A percentile compares a stretch with the other conserved stretches of the same genome.
Conservation (phyloP, 164 flowering plant species). For the Vitis cinerea region DNA sequence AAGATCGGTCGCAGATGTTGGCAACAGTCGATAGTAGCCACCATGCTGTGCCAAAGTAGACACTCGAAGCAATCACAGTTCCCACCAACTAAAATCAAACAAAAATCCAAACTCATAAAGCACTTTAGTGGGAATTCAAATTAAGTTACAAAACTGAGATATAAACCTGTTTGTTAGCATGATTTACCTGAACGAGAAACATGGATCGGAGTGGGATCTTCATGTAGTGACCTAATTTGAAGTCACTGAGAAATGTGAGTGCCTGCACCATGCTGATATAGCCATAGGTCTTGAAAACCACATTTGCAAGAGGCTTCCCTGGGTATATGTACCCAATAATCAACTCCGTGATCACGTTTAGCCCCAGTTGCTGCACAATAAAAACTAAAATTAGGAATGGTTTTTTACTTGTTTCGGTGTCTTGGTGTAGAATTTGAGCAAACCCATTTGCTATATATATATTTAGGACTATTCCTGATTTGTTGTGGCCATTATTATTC, state of each 20-base stretch:
- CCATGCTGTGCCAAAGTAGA: constrained; percentile 54
- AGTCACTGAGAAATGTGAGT: constrained; percentile 38
- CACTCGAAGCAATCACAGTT: constrained; percentile 42
- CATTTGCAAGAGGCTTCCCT: constrained; percentile 63
- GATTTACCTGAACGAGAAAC: constrained; percentile 53
- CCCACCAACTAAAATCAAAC: constrained; percentile 38
- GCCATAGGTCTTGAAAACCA: constrained; percentile 68
- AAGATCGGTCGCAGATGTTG: constrained; percentile 36
- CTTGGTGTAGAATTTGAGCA: too few relatives aligned
- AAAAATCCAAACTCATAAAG: not conserved
- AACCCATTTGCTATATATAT: too few relatives aligned
- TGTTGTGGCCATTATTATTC: constrained; percentile 73
- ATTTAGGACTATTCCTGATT: constrained; percentile 32
- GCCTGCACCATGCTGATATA: constrained; percentile 66
- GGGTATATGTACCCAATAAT: constrained; percentile 59
- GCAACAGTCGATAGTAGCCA: constrained; percentile 45
- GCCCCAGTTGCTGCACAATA: constrained; percentile 34
- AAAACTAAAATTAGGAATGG: too few relatives aligned
- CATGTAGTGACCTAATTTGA: constrained; percentile 71
- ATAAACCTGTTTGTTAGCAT: too few relatives aligned
- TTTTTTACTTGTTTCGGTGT: too few relatives aligned
- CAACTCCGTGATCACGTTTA: constrained; percentile 59
- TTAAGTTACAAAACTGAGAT: too few relatives aligned
- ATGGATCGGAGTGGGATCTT: constrained; percentile 61
- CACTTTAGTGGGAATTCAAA: not conserved